A percentile compares a stretch with the other conserved stretches of the same genome.
phyloP scores from a whole-genome alignment of 1,284 basidiomycete species.

The Athelia psychrophila region DNA sequence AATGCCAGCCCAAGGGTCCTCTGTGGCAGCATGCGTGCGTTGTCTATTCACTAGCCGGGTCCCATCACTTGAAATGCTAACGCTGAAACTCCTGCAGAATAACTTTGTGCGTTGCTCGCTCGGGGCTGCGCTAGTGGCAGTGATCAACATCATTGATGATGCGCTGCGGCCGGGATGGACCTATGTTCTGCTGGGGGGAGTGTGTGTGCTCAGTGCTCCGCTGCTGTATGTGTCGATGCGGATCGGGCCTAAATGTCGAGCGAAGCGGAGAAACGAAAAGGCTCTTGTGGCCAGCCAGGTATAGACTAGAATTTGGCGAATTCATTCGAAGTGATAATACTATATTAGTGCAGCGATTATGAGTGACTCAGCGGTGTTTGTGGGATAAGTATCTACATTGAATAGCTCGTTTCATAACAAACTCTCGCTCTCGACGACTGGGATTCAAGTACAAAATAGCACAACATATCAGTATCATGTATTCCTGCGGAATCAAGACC shows the following conservation, averaged over 20 bases:
- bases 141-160: slow-evolving; percentile 43
- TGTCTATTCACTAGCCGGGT: too few relatives aligned
- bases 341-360: too few relatives aligned
- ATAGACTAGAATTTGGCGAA: too few relatives aligned
- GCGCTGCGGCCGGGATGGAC: slow-evolving; percentile 48
- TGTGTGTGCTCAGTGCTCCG: slow-evolving; percentile 35
- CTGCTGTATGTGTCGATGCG: slow-evolving; percentile 34
- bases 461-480: too few relatives aligned
- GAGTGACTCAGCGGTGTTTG: too few relatives aligned
- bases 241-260: slow-evolving; percentile 36
- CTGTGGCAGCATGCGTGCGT: slow-evolving; percentile 21
- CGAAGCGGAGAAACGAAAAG: neutral
- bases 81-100: slow-evolving; percentile 28
- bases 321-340: too few relatives aligned
- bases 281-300: too few relatives aligned
- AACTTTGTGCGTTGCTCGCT: slow-evolving; percentile 49
- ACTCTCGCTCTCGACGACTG: too few relatives aligned
- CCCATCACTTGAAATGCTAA: neutral
- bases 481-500: too few relatives aligned
- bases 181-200: slow-evolving; percentile 38
- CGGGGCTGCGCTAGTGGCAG: slow-evolving; percentile 44
- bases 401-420: too few relatives aligned
- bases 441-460: too few relatives aligned
- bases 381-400: too few relatives aligned
- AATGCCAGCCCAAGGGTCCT: slow-evolving; percentile 32